Evolutionary conservation across 1,139 yeast genomes (phyloP).

Genomic region (Insectozyma bohioensis): DNA sequence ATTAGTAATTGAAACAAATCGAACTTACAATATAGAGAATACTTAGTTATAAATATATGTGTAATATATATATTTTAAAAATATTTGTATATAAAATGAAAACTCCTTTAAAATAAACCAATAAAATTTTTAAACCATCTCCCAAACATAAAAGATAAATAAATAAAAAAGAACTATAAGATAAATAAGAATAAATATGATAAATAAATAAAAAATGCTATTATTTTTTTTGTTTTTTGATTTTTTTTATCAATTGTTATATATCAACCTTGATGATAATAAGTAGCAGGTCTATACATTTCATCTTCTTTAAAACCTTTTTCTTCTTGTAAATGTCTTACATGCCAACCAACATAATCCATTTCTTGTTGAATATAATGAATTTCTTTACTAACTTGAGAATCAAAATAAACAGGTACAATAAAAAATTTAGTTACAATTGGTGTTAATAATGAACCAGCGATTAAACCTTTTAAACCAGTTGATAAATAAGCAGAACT

Average conservation of each 20-base stretch:
- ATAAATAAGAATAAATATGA: too few relatives aligned
- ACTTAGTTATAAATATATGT: too few relatives aligned
- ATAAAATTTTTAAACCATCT: not conserved
- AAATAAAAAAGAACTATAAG: constrained; percentile 1
- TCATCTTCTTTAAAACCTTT: constrained; percentile 30
- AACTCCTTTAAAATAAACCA: not conserved
- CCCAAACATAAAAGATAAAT: not conserved
- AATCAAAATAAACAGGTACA: constrained; percentile 25
- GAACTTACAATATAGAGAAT: too few relatives aligned
- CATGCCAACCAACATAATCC: constrained; percentile 42
- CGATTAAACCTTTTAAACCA: constrained; percentile 23
- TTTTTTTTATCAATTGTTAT: too few relatives aligned
- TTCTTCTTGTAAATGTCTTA: constrained; percentile 33
- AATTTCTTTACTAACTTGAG: constrained; percentile 28
- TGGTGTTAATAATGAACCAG: constrained; percentile 34
- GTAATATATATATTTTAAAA: too few relatives aligned
- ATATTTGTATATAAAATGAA: not conserved
- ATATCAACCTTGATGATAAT: constrained; percentile 16
- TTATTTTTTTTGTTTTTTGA: too few relatives aligned
- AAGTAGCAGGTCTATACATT: constrained; percentile 30
- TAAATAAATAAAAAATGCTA: too few relatives aligned
- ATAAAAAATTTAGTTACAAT: constrained; percentile 27
- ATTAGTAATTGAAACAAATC: too few relatives aligned
- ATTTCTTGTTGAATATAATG: constrained; percentile 33
- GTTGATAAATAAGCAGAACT: constrained; percentile 7